Base-by-base conservation (phyloP, 805 yeast genomes). In the Yamadazyma insecticola region DNA sequence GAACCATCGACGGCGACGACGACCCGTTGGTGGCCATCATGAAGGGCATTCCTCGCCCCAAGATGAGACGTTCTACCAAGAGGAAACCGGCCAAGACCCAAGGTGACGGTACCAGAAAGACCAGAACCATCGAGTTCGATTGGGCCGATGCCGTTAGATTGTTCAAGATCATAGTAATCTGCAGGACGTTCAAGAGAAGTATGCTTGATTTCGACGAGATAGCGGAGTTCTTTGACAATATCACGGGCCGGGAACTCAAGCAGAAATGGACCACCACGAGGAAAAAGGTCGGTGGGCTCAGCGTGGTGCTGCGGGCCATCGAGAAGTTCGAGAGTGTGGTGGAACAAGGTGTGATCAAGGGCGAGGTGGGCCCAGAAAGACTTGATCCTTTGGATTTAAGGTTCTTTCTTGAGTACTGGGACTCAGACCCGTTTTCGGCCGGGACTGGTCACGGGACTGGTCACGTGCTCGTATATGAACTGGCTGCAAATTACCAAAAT, bases 231-330 rank as follows among this genome's bases (percentile, higher is more conserved):
- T 71, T 83, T 28, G 64, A 57, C 4, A 68, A 53, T 12, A 48
- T 59, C 20, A 55, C 49, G 16, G 57, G 71, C 2, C 72, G 67
- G 6, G 60, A 67, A 8, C 55, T 81, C 16, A 70, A 68, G 40
- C 72, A 74, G 30, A 78, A 74, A 37, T 89, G 96, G 96, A 75
- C 81, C 2, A 63, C 73, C 13, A 67, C 83, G 6, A 67, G 85
- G 25, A 72, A 74, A 24, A 60, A 50, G 49, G 47, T 63, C 44
- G 67, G 72, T 38, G 70, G 72, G 6, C 39, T 53, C 3, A 47
- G 45, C 6, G 74, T 80, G 22, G 92, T 92, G 0, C 54, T 58
- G 11, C 65, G 70, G 30, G 82, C 79, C 0, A 62, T 82, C 25
- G 72, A 69, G 25, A 70, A 70, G 9, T 89, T 92, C 80, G 90